Base-by-base conservation (phyloP, 2,329 filamentous ascomycete genomes). In the Tolypocladium cylindrosporum region DNA sequence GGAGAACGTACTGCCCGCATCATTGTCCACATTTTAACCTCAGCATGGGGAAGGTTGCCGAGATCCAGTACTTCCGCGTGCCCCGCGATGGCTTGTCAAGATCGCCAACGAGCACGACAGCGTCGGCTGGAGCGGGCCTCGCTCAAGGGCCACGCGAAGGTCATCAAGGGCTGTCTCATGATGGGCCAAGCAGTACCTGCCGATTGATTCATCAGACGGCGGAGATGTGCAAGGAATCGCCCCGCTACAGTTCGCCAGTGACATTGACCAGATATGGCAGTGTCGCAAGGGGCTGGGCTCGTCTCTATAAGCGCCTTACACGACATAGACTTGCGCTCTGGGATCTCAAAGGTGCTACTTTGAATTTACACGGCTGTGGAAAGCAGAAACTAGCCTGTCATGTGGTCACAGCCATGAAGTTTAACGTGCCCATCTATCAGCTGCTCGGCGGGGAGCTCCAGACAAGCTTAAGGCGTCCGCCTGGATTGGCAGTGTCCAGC, bases 231-330 rank as follows among this genome's bases (percentile, higher is more conserved):
- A 16, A 45, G 4, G 4, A 6, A 45, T 8, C 11, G 6, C 21
- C 1, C 13, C 14, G 45, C 45, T 48, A 89, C 67, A 86, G 85
- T 16, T 85, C 86, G 73, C 8, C 52, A 89, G 86, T 67, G 84
- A 90, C 54, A 91, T 92, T 62, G 89, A 92, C 67, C 85, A 90
- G 61, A 87, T 92, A 59, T 92, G 89, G 89, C 88, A 91, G 34
- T 91, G 85, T 81, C 80, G 89, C 48, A 75, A 81, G 48, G 83
- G 83, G 0, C 93, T 92, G 70, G 89, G 0, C 87, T 89, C 0
- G 88, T 92, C 11, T 86, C 92, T 62, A 91, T 92, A 88, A 89
- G 84, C 63, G 89, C 89, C 0, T 72, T 92, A 19, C 83, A 87
- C 0, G 89, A 89, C 2, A 83, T 92, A 55, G 89, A 92, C 66